Percentiles rank a stretch among this genome's conserved stretches.
Conservation (phyloP, 176 grass and related monocot species). For the Tuctoria greenei region DNA sequence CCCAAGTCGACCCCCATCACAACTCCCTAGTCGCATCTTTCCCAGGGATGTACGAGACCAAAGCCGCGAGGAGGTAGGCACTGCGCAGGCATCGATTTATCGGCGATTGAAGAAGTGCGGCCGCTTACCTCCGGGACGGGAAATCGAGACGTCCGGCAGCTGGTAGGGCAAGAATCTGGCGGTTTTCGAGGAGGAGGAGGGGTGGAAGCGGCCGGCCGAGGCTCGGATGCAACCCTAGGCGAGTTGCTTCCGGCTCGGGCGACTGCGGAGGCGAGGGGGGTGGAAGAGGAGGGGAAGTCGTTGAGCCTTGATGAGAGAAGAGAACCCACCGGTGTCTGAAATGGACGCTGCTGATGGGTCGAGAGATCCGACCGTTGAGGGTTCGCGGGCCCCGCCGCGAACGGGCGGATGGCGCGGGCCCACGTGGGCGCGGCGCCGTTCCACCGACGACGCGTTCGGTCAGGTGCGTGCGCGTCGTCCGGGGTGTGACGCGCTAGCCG, state of each 20-base stretch:
- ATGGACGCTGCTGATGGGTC: neutral
- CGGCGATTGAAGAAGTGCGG: neutral
- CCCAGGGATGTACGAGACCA: neutral
- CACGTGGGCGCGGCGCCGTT: slow-evolving; percentile 23
- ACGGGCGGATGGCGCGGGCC: slow-evolving; percentile 15
- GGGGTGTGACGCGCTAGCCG: slow-evolving; percentile 17
- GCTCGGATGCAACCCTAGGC: slow-evolving; percentile 46
- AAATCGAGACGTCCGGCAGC: neutral
- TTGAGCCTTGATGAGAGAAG: slow-evolving; percentile 25
- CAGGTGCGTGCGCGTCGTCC: neutral
- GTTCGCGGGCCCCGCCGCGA: neutral
- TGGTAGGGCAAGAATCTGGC: no score
- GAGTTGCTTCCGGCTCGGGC: neutral
- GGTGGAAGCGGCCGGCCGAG: no score
- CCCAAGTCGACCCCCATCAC: neutral
- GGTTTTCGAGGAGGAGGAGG: no score
- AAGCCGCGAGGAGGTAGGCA: neutral
- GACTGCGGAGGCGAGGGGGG: neutral
- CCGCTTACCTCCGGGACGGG: neutral
- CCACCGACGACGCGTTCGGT: slow-evolving; percentile 32
- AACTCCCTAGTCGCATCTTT: neutral
- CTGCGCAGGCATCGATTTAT: neutral
- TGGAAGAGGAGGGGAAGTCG: neutral
- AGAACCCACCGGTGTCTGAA: slow-evolving; percentile 24
- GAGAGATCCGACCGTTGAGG: slow-evolving; percentile 41